phyloP scores from a whole-genome alignment of 495 filamentous ascomycete species.

The Aspergillus asperescens region DNA sequence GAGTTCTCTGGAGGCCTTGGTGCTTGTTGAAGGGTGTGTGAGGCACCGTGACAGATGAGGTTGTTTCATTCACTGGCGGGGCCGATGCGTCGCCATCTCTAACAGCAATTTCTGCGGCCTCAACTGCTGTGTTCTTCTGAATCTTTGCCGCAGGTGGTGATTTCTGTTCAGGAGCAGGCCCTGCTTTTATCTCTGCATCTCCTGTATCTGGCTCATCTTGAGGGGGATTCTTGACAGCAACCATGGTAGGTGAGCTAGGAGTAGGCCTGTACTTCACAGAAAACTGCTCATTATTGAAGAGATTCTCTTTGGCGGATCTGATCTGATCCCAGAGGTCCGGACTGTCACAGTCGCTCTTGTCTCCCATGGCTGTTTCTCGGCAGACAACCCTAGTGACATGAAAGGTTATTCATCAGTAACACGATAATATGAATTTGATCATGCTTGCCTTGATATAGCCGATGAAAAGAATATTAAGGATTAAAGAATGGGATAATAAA shows the following conservation, averaged over 20 bases:
- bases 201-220: not conserved
- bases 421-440: not conserved
- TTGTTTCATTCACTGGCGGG: too few species aligned
- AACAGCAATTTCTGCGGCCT: too few species aligned
- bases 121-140: too few species aligned
- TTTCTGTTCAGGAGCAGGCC: too few species aligned
- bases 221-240: not conserved
- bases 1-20: not conserved
- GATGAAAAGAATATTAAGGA: not conserved
- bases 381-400: too few species aligned
- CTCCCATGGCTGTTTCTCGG: not conserved
- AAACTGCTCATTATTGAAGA: not conserved
- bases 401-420: not conserved
- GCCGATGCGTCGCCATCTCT: too few species aligned
- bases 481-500: too few species aligned
- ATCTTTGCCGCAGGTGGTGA: too few species aligned
- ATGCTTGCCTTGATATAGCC: not conserved
- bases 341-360: not conserved
- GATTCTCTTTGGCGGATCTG: not conserved
- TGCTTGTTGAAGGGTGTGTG: too few species aligned
- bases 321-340: not conserved
- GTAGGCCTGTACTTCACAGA: not conserved
- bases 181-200: too few species aligned
- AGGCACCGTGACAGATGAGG: too few species aligned
- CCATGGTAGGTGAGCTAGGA: not conserved